Evolutionary conservation across 495 filamentous ascomycete genomes (phyloP).

Genomic region (Mycothermus thermophilus): DNA sequence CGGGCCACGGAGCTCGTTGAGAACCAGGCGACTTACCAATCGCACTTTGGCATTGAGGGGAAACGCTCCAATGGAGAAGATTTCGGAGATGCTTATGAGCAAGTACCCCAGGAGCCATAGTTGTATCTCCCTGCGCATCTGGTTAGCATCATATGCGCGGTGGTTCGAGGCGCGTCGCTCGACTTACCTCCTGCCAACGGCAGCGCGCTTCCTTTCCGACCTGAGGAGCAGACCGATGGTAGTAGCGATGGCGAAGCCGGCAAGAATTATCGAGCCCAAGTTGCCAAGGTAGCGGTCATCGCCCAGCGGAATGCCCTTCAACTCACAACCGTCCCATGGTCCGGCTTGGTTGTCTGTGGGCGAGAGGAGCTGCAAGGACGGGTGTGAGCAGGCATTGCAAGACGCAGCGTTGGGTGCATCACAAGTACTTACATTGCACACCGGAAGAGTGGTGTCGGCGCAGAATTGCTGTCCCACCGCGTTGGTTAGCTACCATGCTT

Average conservation of each 20-base stretch:
- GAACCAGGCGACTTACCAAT: constrained; percentile 34
- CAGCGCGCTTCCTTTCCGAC: constrained; percentile 86
- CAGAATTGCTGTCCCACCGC: constrained; percentile 61
- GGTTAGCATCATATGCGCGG: constrained; percentile 18
- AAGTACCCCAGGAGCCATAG: constrained; percentile 80
- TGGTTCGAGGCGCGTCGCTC: too few species aligned
- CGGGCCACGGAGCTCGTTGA: neutral
- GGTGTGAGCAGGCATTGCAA: too few species aligned
- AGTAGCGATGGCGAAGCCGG: constrained; percentile 57
- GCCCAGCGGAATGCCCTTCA: constrained; percentile 60
- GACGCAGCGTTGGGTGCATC: neutral
- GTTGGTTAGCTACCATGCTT: constrained; percentile 13
- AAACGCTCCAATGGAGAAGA: constrained; percentile 87
- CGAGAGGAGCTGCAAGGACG: constrained; percentile 36
- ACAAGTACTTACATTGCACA: constrained; percentile 93
- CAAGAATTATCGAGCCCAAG: constrained; percentile 81
- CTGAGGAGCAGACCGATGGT: constrained; percentile 54
- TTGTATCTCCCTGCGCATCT: constrained; percentile 72
- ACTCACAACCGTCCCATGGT: constrained; percentile 49
- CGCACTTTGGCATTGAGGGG: constrained; percentile 55
- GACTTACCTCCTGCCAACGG: constrained; percentile 78
- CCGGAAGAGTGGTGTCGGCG: constrained; percentile 85
- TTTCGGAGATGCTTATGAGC: constrained; percentile 84
- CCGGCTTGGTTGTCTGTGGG: constrained; percentile 28
- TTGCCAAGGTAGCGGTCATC: constrained; percentile 57